Evolutionary conservation across 2,329 filamentous ascomycete genomes (phyloP).

Genomic region (Nemania serpens): DNA sequence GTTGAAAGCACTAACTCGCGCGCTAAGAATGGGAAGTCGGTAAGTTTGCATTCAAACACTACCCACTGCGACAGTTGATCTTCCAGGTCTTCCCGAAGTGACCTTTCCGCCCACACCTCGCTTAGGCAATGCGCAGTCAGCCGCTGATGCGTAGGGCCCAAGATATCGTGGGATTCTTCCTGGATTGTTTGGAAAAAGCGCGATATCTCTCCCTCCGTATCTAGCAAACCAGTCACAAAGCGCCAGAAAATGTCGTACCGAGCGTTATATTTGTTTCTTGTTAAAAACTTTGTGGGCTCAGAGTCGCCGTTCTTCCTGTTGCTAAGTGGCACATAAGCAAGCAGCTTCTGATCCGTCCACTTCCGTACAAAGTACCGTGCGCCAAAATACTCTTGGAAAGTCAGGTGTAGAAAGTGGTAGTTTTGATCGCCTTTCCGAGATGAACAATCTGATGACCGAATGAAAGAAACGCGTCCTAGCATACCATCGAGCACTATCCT

Average conservation of each 20-base stretch:
- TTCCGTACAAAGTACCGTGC: slow-evolving; percentile 46
- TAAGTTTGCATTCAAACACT: neutral
- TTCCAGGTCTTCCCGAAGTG: neutral
- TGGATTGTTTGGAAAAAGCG: slow-evolving; percentile 42
- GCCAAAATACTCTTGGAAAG: slow-evolving; percentile 50
- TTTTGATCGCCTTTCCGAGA: slow-evolving; percentile 16
- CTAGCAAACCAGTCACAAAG: slow-evolving; percentile 48
- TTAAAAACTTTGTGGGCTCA: slow-evolving; percentile 36
- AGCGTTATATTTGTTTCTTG: slow-evolving; percentile 44
- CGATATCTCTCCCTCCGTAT: slow-evolving; percentile 17
- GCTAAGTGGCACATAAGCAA: slow-evolving; percentile 18
- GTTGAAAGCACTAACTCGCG: neutral
- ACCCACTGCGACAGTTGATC: neutral
- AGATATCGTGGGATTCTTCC: slow-evolving; percentile 42
- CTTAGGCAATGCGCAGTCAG: slow-evolving; percentile 46
- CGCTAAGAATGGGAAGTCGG: neutral
- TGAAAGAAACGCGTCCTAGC: slow-evolving; percentile 43
- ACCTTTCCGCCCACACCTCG: slow-evolving; percentile 29
- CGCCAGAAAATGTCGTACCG: slow-evolving; percentile 50
- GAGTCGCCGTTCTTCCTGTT: neutral
- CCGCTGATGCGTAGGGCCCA: slow-evolving; percentile 46
- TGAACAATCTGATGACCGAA: slow-evolving; percentile 41
- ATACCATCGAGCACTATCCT: neutral
- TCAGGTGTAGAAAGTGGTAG: slow-evolving; percentile 50
- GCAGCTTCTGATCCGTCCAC: slow-evolving; percentile 38